Conservation (phyloP, 495 filamentous ascomycete species). For the Annulohypoxylon nitens region DNA sequence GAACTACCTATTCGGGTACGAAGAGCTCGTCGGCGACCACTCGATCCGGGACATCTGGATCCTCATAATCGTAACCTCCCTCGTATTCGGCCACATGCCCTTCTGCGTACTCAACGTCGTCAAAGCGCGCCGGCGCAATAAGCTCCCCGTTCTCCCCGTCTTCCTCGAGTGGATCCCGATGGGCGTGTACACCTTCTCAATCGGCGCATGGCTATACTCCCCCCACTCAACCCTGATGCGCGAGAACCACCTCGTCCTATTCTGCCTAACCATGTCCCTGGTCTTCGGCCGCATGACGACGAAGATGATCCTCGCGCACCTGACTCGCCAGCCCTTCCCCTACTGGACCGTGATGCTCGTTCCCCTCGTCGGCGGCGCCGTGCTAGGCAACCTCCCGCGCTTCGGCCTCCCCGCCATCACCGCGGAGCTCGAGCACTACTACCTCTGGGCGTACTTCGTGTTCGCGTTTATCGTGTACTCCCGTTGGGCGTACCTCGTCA, state of each 20-base stretch:
- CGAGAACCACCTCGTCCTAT: constrained; percentile 89
- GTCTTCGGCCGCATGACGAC: constrained; percentile 99
- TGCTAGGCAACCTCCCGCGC: constrained; percentile 84
- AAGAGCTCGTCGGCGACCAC: constrained; percentile 70
- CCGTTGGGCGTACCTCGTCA: constrained; percentile 92
- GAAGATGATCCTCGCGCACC: constrained; percentile 97
- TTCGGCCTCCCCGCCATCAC: constrained; percentile 75
- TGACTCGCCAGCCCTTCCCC: constrained; percentile 93
- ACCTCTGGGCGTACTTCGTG: constrained; percentile 84
- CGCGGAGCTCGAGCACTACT: constrained; percentile 76
- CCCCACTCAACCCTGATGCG: constrained; percentile 82
- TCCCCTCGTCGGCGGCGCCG: constrained; percentile 85
- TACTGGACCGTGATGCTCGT: constrained; percentile 93
- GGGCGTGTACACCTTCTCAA: constrained; percentile 78
- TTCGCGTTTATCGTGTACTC: constrained; percentile 87
- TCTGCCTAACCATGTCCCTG: constrained; percentile 93
- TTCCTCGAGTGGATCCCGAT: constrained; percentile 97
- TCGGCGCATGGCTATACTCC: constrained; percentile 86
- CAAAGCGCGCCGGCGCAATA: constrained; percentile 76
- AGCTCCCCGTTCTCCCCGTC: constrained; percentile 82
- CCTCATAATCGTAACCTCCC: constrained; percentile 74
- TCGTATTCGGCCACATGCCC: constrained; percentile 86
- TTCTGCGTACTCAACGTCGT: constrained; percentile 84
- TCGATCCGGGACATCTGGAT: constrained; percentile 91
- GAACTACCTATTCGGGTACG: constrained; percentile 62